Evolutionary conservation across 345 rosid species (phyloP), one percentile per base, ranked within the genome.

Genomic region (Eucalyptus dawsonii): DNA sequence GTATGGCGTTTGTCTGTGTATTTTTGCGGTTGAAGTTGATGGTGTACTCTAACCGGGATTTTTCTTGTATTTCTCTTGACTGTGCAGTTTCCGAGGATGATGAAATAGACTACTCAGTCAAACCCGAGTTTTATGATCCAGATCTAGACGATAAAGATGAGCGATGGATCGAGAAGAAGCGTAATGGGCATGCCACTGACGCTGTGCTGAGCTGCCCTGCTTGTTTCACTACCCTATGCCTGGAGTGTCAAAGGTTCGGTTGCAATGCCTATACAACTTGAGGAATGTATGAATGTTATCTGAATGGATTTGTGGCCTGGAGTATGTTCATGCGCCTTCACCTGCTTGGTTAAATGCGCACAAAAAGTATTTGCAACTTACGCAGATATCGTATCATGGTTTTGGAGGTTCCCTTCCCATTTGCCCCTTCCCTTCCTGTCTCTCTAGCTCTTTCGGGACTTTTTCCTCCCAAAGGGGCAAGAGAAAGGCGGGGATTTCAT

Each of bases 191-290:
- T 88, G 58, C 88, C 40, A 94, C 99, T 80, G 99, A 97, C 89
- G 96, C 99, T 86, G 94, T 95, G 54, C 98, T 97, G 83, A 96
- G 98, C 90, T 97, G 99, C 88, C 98, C 99, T 17, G 98, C 95
- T 90, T 97, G 99, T 93, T 97, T 96, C 91, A 94, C 99, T 60
- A 94, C 95, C 45, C 95, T 97, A 56, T 97, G 96, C 93, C 94
- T 95, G 19, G 95, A 97, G 62, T 96, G 96, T 88, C 98, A 97
- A 90, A 95, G 99, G 99, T 96, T 88, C 86, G 90, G 81, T 40
- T 76, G 83, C 47, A 19, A 76, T 76, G 47, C 2, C 9, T 76
- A 42, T 40, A 37, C 83, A 76, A 40, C 83, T 37, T 2, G 8
- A 72, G 45, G 83, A 72, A 37, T 72, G 47, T 37, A 21, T 37